These are phyloP conservation scores for Chaetomium fimeti DNA, from an alignment of 495 filamentous ascomycete genomes.

Conservation along the genomic window DNA sequence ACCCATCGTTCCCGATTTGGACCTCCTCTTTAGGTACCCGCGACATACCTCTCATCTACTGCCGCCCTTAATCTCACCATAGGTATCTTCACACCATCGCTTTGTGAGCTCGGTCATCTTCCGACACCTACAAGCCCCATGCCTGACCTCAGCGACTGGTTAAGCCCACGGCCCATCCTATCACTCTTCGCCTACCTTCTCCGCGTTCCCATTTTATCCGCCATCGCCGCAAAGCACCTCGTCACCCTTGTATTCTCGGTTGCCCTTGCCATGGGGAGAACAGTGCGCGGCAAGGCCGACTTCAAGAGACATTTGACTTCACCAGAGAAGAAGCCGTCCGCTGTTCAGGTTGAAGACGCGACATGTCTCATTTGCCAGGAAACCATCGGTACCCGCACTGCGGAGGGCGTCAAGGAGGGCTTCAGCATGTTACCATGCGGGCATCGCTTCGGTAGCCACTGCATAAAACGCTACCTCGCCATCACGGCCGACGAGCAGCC, in stretches of 20 bases:
- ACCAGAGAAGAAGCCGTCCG: slow-evolving; percentile 16
- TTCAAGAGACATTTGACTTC: neutral
- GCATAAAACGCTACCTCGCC: slow-evolving; percentile 48
- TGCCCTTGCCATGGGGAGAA: slow-evolving; percentile 11
- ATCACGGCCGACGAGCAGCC: slow-evolving; percentile 39
- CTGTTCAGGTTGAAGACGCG: slow-evolving; percentile 26
- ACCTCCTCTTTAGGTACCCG: too few relatives aligned
- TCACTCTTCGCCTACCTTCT: neutral
- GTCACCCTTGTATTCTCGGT: neutral
- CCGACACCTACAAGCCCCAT: neutral
- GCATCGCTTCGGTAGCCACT: slow-evolving; percentile 46
- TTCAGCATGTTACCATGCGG: slow-evolving; percentile 48
- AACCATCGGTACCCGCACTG: slow-evolving; percentile 35
- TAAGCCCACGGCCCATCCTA: neutral
- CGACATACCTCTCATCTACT: too few relatives aligned
- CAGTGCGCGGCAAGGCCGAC: neutral
- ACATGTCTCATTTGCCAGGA: slow-evolving; percentile 49
- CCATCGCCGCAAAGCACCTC: neutral
- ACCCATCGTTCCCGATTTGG: too few relatives aligned
- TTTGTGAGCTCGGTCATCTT: neutral
- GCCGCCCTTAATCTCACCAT: too few relatives aligned
- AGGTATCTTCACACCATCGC: neutral
- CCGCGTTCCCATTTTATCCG: neutral
- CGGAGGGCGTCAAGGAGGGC: slow-evolving; percentile 42
- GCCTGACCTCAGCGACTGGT: slow-evolving; percentile 3